Conservation (phyloP, 139 green algal species). For the Haematococcus lacustris region DNA sequence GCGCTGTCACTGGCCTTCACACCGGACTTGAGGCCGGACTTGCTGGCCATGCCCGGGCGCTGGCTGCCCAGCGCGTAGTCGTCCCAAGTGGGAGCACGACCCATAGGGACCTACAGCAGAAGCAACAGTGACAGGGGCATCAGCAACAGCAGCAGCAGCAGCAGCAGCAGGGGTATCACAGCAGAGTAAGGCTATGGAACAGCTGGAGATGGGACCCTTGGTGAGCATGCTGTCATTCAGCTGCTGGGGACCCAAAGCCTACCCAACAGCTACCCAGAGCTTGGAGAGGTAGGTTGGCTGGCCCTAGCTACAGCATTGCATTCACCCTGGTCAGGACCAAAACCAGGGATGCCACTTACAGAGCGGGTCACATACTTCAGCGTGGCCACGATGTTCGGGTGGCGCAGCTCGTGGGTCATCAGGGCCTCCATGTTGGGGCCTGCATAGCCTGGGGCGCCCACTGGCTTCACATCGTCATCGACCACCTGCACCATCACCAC, state of each 20-base stretch:
- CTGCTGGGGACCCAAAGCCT: too few species aligned
- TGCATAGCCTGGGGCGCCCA: too few species aligned
- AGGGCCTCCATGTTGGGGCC: constrained; percentile 15
- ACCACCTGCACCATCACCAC: constrained; percentile 17
- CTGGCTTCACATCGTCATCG: constrained; percentile 20
- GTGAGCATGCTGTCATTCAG: too few species aligned
- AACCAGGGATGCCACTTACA: neutral
- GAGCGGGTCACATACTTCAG: constrained; percentile 19
- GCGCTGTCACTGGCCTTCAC: neutral
- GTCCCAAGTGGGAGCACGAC: neutral
- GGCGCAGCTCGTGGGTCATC: constrained; percentile 21
- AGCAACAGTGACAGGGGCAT: too few species aligned
- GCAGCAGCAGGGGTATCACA: neutral
- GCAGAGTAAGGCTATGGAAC: too few species aligned
- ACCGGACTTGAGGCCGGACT: neutral
- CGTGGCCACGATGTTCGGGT: constrained; percentile 38
- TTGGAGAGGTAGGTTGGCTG: too few species aligned
- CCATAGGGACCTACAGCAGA: neutral
- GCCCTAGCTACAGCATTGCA: too few species aligned
- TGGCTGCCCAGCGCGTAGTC: neutral
- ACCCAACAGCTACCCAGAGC: too few species aligned
- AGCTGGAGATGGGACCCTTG: neutral
- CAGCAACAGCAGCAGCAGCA: too few species aligned
- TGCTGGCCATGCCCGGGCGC: neutral
- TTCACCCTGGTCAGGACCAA: too few species aligned